Evolutionary conservation across 176 grass and related monocot genomes (phyloP), one percentile per base, ranked within the genome.

Genomic region (Avena atlantica): DNA sequence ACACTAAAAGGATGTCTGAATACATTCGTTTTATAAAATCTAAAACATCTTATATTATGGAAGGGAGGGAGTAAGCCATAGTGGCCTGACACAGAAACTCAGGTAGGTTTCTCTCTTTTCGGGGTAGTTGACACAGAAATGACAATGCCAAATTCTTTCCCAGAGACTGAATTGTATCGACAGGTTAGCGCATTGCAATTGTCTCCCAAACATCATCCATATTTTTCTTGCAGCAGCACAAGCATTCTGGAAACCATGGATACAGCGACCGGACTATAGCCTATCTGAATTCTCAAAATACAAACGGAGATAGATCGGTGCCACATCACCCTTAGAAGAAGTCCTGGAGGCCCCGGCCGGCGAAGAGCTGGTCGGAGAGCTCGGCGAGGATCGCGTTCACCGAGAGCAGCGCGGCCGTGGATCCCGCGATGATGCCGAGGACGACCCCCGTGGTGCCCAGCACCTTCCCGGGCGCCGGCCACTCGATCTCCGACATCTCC

Each of bases 381-480:
- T 98, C 94, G 23, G 94, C 90, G 6, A 98, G 92, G 53, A 96
- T 25, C 8, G 82, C 93, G 87, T 98, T 98, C 12, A 98, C 94
- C 14, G 97, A 92, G 60, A 98, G 90, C 48, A 98, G 88, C 24
- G 94, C 97, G 48, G 84, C 92, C 34, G 90, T 93, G 75, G 94
- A 96, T 0, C 92, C 97, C 9, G 89, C 92, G 72, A 98, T 98
- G 77, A 98, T 87, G 34, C 92, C 97, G 77, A 98, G 87, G 74
- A 96, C 97, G 14, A 98, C 89, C 44, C 94, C 94, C n/a, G 94
- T 96, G 72, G 97, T 98, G 57, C 92, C 93, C 70, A 98, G 50
- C 62, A 96, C 94, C 83, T 94, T 98, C 70, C 92, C 89, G 21
- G 93, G 83, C 61, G 83, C 82, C 9, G 94, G 97, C 94, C 94